A percentile compares a stretch with the other conserved stretches of the same genome.
These are phyloP conservation scores for Cutaneotrichosporon spelunceum DNA, from an alignment of 1,284 basidiomycete species.

Conservation along the genomic window DNA sequence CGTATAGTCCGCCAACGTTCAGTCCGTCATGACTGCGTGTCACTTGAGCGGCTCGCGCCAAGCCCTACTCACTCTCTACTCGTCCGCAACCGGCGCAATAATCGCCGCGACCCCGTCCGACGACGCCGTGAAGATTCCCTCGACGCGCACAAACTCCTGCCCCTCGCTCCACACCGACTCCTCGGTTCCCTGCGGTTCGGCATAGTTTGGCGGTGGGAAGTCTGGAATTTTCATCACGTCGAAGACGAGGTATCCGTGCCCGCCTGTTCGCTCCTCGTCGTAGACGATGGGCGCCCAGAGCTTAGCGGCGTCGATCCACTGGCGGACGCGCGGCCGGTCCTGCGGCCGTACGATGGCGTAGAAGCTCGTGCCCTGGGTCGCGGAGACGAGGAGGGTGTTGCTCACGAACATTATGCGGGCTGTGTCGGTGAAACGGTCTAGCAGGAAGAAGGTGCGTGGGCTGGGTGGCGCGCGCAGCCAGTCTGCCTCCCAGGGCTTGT, in stretches of 20 bases:
- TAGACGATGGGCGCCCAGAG: conserved; percentile 35
- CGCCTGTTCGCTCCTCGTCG: conserved; percentile 32
- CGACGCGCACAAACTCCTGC: conserved; percentile 40
- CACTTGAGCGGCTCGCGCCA: too few relatives aligned
- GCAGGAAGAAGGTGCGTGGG: conserved; percentile 39
- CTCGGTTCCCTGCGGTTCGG: conserved; percentile 38
- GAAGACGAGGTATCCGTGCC: conserved; percentile 40
- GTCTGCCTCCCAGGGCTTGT: conserved; percentile 1
- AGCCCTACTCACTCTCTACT: too few relatives aligned
- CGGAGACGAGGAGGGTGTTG: conserved; percentile 40
- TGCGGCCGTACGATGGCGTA: conserved; percentile 39
- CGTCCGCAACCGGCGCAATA: conserved; percentile 20
- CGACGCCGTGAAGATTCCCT: conserved; percentile 43
- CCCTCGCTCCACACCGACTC: conserved; percentile 36
- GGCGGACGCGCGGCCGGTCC: conserved; percentile 34
- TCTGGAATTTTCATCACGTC: conserved; percentile 41
- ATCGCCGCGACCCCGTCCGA: conserved; percentile 43
- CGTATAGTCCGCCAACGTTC: too few relatives aligned
- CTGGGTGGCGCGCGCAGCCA: conserved; percentile 19
- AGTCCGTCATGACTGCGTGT: too few relatives aligned
- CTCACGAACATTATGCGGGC: conserved; percentile 38
- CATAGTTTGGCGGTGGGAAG: conserved; percentile 28
- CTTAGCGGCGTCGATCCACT: conserved; percentile 41
- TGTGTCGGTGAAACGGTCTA: conserved; percentile 44
- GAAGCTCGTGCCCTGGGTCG: conserved; percentile 31